Percentiles rank a stretch among this genome's conserved stretches.
Evolutionary conservation across 441 rosid species (phyloP).

Genomic region (Populus trichocarpa): DNA sequence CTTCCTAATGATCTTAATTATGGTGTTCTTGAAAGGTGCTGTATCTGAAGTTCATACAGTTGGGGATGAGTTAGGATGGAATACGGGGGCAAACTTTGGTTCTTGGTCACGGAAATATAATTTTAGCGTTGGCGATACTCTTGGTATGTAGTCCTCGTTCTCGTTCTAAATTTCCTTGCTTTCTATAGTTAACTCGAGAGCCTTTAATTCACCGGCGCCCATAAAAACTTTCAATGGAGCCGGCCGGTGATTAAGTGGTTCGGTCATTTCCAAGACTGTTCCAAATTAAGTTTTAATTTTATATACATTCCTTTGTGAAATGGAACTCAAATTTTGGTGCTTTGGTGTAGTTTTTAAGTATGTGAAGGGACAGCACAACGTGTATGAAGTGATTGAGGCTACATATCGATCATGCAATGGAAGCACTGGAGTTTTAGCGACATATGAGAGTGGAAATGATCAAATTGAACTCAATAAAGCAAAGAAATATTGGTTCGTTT

Average conservation of each 20-base stretch:
- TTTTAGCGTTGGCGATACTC: constrained; percentile 45
- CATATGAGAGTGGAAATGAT: constrained; percentile 45
- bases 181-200: background rate
- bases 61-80: constrained; percentile 44
- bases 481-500: constrained; percentile 49
- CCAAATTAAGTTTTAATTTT: too few relatives aligned
- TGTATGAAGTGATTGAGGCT: constrained; percentile 35
- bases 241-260: background rate
- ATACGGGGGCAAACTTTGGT: constrained; percentile 25
- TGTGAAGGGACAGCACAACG: constrained; percentile 41
- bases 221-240: background rate
- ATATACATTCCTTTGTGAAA: too few relatives aligned
- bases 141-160: constrained; percentile 28
- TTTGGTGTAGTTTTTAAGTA: constrained; percentile 42
- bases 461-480: constrained; percentile 27
- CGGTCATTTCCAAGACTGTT: too few relatives aligned
- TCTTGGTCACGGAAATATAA: constrained; percentile 43
- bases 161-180: background rate
- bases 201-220: background rate
- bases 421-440: constrained; percentile 42
- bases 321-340: background rate
- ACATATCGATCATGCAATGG: constrained; percentile 40
- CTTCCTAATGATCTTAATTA: background rate
- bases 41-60: constrained; percentile 35
- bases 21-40: constrained; percentile 14